These are phyloP conservation scores for Arabidopsis thaliana DNA, from an alignment of 345 rosid genomes.

Conservation along the genomic window TAIR10.1 NC_003074.8:4857501-4858000, in stretches of 20 bases:
- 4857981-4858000: slow-evolving; percentile 41
- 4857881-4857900: not conserved
- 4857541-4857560: slow-evolving; percentile 6
- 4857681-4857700: slow-evolving; percentile 9
- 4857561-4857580: slow-evolving; percentile 36
- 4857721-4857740: slow-evolving; percentile 3
- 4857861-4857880: slow-evolving; percentile 1
- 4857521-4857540: slow-evolving; percentile 15
- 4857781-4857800: slow-evolving; percentile 6
- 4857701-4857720: slow-evolving; percentile 6
- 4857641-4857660: slow-evolving; percentile 26
- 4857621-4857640: slow-evolving; percentile 23
- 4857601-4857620: slow-evolving; percentile 19
- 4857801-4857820: not conserved
- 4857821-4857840: not conserved
- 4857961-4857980: slow-evolving; percentile 43
- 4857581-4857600: slow-evolving; percentile 33
- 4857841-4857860: not conserved
- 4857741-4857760: not conserved
- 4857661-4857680: not conserved
- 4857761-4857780: slow-evolving; percentile 7
- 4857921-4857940: slow-evolving; percentile 21
- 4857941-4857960: not conserved
- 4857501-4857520: slow-evolving; percentile 24
- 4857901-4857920: slow-evolving; percentile 4